Evolutionary conservation across 2,329 filamentous ascomycete genomes (phyloP).

Genomic region (Orbilia blumenaviensis): DNA sequence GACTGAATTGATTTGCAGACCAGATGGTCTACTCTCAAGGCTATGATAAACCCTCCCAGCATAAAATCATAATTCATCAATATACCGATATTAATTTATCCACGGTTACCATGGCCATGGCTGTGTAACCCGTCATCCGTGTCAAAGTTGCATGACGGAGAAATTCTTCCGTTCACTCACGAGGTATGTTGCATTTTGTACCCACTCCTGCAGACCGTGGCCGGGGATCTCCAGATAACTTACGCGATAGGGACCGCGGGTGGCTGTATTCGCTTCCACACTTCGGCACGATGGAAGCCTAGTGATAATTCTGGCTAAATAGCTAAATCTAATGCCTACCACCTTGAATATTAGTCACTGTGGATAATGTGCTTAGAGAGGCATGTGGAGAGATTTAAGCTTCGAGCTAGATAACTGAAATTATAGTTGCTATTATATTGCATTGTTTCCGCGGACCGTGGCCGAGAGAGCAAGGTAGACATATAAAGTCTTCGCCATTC

Average conservation of each 20-base stretch:
- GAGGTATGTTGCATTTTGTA: not conserved
- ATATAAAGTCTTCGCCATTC: not conserved
- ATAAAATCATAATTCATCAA: no score
- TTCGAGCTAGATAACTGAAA: no score
- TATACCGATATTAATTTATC: not conserved
- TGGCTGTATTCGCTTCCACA: conserved; percentile 19
- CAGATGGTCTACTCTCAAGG: no score
- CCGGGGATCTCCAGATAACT: conserved; percentile 9
- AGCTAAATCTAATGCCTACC: not conserved
- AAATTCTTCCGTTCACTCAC: conserved; percentile 3
- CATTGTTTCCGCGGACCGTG: no score
- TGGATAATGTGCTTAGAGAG: not conserved
- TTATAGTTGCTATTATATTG: no score
- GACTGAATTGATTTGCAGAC: not conserved
- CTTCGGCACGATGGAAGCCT: not conserved
- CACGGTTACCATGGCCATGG: not conserved
- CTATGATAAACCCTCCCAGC: no score
- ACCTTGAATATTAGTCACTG: not conserved
- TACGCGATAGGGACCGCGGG: conserved; percentile 7
- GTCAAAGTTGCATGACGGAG: not conserved
- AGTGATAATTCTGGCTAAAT: not conserved
- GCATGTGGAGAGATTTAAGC: no score
- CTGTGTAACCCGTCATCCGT: conserved; percentile 9
- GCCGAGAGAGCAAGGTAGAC: not conserved
- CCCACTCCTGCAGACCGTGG: not conserved